Conservation (phyloP, 257 asterid species). For the Euphrasia confusa region DNA sequence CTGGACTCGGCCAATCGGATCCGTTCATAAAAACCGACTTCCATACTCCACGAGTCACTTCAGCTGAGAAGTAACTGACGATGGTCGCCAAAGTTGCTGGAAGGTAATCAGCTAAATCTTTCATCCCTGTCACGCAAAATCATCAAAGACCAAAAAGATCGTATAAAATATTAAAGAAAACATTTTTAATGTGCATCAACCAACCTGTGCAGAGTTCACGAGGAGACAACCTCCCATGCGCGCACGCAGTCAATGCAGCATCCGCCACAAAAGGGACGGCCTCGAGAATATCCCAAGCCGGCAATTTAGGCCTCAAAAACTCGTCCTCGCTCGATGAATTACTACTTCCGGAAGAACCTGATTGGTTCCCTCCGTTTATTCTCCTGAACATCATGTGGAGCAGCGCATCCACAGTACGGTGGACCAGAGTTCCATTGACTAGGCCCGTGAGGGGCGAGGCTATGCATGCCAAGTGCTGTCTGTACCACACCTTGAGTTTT, state of each 20-base stretch:
- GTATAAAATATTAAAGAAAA: too few species aligned
- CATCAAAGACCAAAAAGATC: too few species aligned
- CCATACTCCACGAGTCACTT: constrained; percentile 98
- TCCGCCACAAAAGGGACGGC: constrained; percentile 95
- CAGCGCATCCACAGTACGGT: constrained; percentile 66
- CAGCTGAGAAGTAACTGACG: constrained; percentile 95
- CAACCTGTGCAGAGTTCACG: constrained; percentile 96
- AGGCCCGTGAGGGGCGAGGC: constrained; percentile 95
- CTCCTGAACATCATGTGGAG: constrained; percentile 85
- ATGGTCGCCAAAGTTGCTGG: constrained; percentile 97
- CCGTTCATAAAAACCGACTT: constrained; percentile 94
- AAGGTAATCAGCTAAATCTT: constrained; percentile 94
- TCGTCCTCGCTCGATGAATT: constrained; percentile 68
- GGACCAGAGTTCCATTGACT: constrained; percentile 74
- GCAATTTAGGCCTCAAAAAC: constrained; percentile 66
- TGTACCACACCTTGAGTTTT: constrained; percentile 87
- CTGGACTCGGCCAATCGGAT: constrained; percentile 99
- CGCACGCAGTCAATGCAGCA: constrained; percentile 95
- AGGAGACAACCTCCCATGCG: constrained; percentile 86
- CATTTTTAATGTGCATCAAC: constrained; percentile 17
- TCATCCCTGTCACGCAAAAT: constrained; percentile 52
- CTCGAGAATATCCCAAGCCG: constrained; percentile 98
- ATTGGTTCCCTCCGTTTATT: constrained; percentile 53
- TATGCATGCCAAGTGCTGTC: constrained; percentile 90
- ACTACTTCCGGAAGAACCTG: constrained; percentile 74